Evolutionary conservation across 1,284 basidiomycete genomes (phyloP).

Genomic region (Megacollybia platyphylla): DNA sequence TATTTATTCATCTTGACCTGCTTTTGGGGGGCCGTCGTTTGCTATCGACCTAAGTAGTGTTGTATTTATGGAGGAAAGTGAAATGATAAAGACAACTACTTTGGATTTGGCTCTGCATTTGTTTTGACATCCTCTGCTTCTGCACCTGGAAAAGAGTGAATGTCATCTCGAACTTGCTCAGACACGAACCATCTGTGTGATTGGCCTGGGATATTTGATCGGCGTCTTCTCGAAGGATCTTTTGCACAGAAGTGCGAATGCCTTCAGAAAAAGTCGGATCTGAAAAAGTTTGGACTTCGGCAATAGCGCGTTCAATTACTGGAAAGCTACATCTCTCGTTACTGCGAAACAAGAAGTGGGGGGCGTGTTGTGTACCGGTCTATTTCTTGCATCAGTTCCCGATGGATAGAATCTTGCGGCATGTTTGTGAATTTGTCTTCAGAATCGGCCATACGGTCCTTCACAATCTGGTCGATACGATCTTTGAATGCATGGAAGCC

Average conservation of each 20-base stretch:
- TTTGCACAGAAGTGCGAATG: conserved; percentile 27
- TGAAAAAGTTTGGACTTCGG: conserved; percentile 35
- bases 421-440: conserved; percentile 43
- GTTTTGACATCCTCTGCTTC: background rate
- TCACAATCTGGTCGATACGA: conserved; percentile 48
- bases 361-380: conserved; percentile 36
- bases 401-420: conserved; percentile 35
- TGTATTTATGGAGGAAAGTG: background rate
- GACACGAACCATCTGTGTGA: too few relatives aligned
- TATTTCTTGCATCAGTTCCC: conserved; percentile 58
- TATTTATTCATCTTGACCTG: background rate
- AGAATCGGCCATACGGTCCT: conserved; percentile 31
- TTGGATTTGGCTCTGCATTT: background rate
- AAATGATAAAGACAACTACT: background rate
- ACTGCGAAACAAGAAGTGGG: background rate
- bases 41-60: background rate
- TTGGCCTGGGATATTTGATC: background rate
- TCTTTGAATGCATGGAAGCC: conserved; percentile 25
- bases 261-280: conserved; percentile 34
- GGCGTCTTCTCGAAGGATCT: conserved; percentile 24
- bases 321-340: conserved; percentile 27
- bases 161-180: background rate
- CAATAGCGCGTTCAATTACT: conserved; percentile 48
- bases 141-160: background rate
- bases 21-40: background rate